Evolutionary conservation across 306 rosid genomes (phyloP).

Genomic region (Malus orientalis): DNA sequence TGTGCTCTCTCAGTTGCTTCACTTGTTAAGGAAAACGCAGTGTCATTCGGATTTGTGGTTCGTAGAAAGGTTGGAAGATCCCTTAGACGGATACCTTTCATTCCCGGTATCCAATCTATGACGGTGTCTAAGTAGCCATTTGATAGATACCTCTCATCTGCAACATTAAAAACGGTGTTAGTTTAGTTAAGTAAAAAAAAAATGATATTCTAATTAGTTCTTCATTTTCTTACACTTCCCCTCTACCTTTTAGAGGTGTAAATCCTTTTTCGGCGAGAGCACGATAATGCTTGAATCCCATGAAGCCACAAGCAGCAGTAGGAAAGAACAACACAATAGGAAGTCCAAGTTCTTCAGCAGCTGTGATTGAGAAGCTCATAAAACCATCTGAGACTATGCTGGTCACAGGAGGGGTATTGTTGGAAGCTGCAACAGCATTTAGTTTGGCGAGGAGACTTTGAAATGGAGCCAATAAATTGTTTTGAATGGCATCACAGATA

Average conservation of each 20-base stretch:
- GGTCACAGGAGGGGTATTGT: neutral
- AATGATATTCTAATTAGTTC: neutral
- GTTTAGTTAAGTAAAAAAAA: neutral
- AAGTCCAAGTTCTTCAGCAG: neutral
- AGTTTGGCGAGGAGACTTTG: neutral
- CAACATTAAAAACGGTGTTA: neutral
- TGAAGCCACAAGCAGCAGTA: neutral
- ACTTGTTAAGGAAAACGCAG: neutral
- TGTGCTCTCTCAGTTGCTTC: neutral
- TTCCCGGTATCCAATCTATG: neutral
- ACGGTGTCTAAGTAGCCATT: neutral
- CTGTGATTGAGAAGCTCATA: neutral
- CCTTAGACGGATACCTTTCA: neutral
- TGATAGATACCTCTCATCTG: neutral
- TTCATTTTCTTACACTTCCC: neutral
- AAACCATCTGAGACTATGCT: constrained; percentile 3
- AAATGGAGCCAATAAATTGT: neutral
- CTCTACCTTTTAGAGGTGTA: neutral
- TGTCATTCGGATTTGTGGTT: neutral
- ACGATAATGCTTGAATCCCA: neutral
- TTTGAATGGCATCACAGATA: neutral
- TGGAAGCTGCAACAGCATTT: neutral
- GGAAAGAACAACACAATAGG: neutral
- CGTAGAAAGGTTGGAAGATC: neutral
- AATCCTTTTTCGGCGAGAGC: neutral